phyloP scores from a whole-genome alignment of 805 yeast genomes.

The Naumovozyma dairenensis region DNA sequence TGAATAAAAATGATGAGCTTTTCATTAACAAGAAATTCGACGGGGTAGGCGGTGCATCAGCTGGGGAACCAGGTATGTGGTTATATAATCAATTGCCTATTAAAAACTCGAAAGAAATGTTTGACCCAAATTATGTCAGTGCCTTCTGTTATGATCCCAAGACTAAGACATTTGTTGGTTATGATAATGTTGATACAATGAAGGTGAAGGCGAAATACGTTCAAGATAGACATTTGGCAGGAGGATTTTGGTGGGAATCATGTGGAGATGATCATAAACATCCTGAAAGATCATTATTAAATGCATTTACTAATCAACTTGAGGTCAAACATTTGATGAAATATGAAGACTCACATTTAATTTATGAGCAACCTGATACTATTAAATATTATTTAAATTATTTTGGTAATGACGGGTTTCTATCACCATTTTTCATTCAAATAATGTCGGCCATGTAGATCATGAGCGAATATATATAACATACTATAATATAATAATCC shows the following conservation, averaged over 20 bases:
- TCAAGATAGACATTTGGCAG: slow-evolving; percentile 43
- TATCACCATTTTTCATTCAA: too few relatives aligned
- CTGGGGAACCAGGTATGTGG: slow-evolving; percentile 42
- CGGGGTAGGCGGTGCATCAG: slow-evolving; percentile 36
- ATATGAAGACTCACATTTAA: slow-evolving; percentile 2
- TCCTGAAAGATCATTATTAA: slow-evolving; percentile 33
- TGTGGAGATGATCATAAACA: slow-evolving; percentile 49
- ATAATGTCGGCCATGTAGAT: too few relatives aligned
- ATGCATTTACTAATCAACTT: slow-evolving; percentile 37
- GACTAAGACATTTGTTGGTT: slow-evolving; percentile 39
- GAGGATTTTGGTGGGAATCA: slow-evolving; percentile 96
- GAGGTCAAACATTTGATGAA: slow-evolving; percentile 14
- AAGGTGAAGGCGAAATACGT: slow-evolving; percentile 53
- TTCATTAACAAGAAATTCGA: slow-evolving; percentile 33
- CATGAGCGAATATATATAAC: too few relatives aligned
- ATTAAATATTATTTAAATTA: slow-evolving; percentile 12
- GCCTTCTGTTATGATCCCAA: slow-evolving; percentile 40
- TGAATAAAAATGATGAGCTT: slow-evolving; percentile 15
- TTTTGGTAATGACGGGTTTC: slow-evolving; percentile 13
- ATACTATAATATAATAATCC: too few relatives aligned
- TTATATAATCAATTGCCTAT: slow-evolving; percentile 49
- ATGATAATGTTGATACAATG: slow-evolving; percentile 54
- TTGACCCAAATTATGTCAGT: slow-evolving; percentile 45
- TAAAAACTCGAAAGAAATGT: slow-evolving; percentile 34
- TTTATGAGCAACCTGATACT: slow-evolving; percentile 12